These are phyloP conservation scores for Lophiotrema nucula DNA, from an alignment of 495 filamentous ascomycete genomes.

Conservation along the genomic window DNA sequence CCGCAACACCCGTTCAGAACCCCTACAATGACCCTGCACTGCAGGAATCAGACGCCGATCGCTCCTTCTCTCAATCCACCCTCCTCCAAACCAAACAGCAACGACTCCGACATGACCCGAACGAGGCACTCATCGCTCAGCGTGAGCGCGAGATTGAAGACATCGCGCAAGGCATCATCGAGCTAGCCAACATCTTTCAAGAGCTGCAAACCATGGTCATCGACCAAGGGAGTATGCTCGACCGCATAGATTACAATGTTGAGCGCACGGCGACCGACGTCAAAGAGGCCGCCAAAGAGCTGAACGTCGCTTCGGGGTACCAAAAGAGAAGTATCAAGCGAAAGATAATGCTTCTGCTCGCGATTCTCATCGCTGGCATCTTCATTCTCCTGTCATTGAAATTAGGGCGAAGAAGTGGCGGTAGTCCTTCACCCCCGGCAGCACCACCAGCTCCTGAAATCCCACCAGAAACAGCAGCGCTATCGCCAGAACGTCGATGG, in stretches of 20 bases:
- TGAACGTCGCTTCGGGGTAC: slow-evolving; percentile 80
- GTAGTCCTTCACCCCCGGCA: neutral
- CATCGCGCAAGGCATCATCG: slow-evolving; percentile 96
- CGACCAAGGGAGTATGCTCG: slow-evolving; percentile 96
- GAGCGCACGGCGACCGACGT: slow-evolving; percentile 88
- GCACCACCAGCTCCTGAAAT: neutral
- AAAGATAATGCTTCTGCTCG: slow-evolving; percentile 83
- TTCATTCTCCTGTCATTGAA: slow-evolving; percentile 86
- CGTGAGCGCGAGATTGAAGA: slow-evolving; percentile 97
- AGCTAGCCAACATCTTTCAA: slow-evolving; percentile 92
- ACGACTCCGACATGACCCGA: slow-evolving; percentile 62
- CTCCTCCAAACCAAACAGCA: slow-evolving; percentile 70
- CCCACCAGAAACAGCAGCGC: slow-evolving; percentile 3
- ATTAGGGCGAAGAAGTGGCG: slow-evolving; percentile 50
- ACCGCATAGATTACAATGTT: slow-evolving; percentile 97
- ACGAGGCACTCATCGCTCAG: slow-evolving; percentile 83
- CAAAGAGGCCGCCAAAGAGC: slow-evolving; percentile 86
- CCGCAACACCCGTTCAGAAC: slow-evolving; percentile 62
- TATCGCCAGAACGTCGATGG: neutral
- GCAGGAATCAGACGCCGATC: slow-evolving; percentile 86
- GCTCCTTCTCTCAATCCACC: slow-evolving; percentile 85
- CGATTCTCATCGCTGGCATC: slow-evolving; percentile 78
- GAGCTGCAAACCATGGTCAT: slow-evolving; percentile 96
- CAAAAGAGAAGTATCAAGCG: slow-evolving; percentile 85
- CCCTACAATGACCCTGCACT: slow-evolving; percentile 76